Evolutionary conservation across 352 stramenopile genomes (phyloP), one percentile per base, ranked within the genome.

Genomic region (Globisporangium uncinulatum): DNA sequence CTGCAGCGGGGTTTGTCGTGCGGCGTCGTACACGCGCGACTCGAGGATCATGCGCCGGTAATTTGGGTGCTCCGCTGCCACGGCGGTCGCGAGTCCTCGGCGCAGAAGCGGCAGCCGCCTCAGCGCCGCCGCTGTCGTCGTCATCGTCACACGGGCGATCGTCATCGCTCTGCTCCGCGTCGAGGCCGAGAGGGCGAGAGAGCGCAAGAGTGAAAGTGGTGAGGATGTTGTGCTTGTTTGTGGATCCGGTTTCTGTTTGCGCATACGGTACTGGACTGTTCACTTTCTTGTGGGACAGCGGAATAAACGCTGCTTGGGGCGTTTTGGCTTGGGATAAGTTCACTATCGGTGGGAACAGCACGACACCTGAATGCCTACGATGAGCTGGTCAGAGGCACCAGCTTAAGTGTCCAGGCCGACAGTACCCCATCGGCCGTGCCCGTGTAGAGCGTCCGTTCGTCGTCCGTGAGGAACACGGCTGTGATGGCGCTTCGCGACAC

Each of bases 31-130:
- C 57, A 90, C 86, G 48, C 84, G 79, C 34, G 82, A 84, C 67
- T 92, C 83, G 61, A 95, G 75, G 63, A 92, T 92, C 79, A 92
- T 87, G 62, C 83, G 79, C 0, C 82, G 79, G 66, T 95, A 95
- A 58, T 93, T 89, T 31, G 51, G 71, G 66, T 43, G 50, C 34
- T 39, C 34, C 34, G 34, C 34, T 13, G 34, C 34, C 45, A 10
- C 43, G 31, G 2, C 39, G 6, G 55, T 34, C 51, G 17, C 10
- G 19, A 48, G 43, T 1, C 43, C 9, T 8, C 11, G 60, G n/a
- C 34, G 62, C 41, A 5, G 43, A 37, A 21, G 56, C 31, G 32
- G 42, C 7, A 36, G 41, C 19, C 47, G 47, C n/a, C 17, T 36
- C 46, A 60, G 21, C 24, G 20, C 41, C 24, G 29, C 41, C 20